Percentiles rank a stretch among this genome's conserved stretches.
Evolutionary conservation across 2,329 filamentous ascomycete genomes (phyloP).

Genomic region (Cladorrhinum sp.): DNA sequence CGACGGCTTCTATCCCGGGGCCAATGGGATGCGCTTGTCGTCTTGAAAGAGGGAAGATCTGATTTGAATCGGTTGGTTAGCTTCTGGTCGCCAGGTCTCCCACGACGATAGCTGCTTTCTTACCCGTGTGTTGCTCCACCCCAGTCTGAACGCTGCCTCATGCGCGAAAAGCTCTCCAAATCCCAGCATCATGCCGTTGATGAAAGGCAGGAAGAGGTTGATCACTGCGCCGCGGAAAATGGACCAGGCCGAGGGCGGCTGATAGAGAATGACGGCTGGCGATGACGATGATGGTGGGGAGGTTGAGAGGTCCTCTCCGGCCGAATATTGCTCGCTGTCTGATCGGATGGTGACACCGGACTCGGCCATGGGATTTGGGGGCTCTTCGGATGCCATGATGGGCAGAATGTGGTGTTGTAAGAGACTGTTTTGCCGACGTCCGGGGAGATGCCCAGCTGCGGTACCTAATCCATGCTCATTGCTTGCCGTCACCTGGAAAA

Average conservation of each 20-base stretch:
- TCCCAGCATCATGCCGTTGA: conserved; percentile 97
- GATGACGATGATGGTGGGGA: conserved; percentile 62
- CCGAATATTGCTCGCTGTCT: conserved; percentile 80
- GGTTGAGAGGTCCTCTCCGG: conserved; percentile 57
- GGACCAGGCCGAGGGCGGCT: conserved; percentile 82
- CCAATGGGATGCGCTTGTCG: conserved; percentile 67
- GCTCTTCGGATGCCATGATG: conserved; percentile 53
- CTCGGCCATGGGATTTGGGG: conserved; percentile 58
- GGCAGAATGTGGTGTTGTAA: not conserved
- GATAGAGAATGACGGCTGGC: conserved; percentile 77
- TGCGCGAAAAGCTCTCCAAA: conserved; percentile 97
- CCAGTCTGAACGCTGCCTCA: conserved; percentile 87
- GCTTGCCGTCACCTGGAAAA: conserved; percentile 15
- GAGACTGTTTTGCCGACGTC: conserved; percentile 6
- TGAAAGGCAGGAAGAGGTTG: conserved; percentile 90
- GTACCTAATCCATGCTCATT: not conserved
- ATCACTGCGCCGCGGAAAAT: conserved; percentile 86
- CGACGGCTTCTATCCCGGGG: conserved; percentile 75
- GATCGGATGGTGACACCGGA: conserved; percentile 75
- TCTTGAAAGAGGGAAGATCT: conserved; percentile 59
- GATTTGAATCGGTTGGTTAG: conserved; percentile 6
- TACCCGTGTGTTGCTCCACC: conserved; percentile 94
- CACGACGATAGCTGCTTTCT: too few species aligned
- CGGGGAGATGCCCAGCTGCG: conserved; percentile 11
- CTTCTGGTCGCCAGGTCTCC: too few species aligned